Evolutionary conservation across 1,284 basidiomycete genomes (phyloP).

Genomic region (Coniferiporia weirii): DNA sequence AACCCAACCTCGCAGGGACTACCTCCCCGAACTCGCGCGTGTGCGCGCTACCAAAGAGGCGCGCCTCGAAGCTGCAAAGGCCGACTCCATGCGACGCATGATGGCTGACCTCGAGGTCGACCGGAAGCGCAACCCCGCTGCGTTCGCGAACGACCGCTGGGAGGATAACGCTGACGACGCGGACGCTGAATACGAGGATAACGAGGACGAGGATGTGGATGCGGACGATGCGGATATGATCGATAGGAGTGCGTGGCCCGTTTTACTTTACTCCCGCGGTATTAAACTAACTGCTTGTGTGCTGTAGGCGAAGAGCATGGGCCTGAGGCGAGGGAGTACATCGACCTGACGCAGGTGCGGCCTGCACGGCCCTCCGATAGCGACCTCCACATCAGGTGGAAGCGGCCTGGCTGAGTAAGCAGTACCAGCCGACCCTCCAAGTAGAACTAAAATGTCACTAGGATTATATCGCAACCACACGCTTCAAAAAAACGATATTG

Average conservation of each 20-base stretch:
- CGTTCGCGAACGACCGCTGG: constrained; percentile 47
- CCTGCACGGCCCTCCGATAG: constrained; percentile 31
- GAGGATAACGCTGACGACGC: constrained; percentile 47
- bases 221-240: constrained; percentile 47
- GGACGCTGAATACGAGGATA: constrained; percentile 58
- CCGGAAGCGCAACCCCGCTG: constrained; percentile 50
- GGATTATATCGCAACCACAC: no score
- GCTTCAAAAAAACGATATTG: no score
- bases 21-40: constrained; percentile 84
- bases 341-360: constrained; percentile 55
- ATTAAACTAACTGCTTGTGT: constrained; percentile 18
- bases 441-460: no score
- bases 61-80: constrained; percentile 62
- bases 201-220: constrained; percentile 37
- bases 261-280: constrained; percentile 2
- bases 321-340: constrained; percentile 53
- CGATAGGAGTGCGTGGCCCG: constrained; percentile 53
- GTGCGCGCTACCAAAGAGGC: constrained; percentile 58
- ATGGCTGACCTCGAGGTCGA: constrained; percentile 85
- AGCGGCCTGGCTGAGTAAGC: constrained; percentile 37
- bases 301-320: constrained; percentile 55
- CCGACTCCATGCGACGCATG: constrained; percentile 76
- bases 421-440: no score
- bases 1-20: constrained; percentile 54
- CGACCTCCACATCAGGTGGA: constrained; percentile 57